Evolutionary conservation across 345 rosid genomes (phyloP).

Genomic region (Arabidopsis suecica): DNA sequence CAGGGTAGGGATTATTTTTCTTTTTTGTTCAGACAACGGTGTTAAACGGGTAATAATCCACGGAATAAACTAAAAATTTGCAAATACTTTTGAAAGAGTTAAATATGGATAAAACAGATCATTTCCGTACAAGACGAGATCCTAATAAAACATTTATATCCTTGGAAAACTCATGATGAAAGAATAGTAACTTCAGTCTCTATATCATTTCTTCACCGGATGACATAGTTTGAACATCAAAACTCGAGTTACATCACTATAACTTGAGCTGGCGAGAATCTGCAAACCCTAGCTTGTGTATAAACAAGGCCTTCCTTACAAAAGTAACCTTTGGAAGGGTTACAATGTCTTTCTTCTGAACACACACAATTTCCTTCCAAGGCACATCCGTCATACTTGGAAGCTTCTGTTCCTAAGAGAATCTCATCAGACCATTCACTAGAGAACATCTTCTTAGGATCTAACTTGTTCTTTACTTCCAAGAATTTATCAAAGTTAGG

Average conservation of each 20-base stretch:
- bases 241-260: background rate
- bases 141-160: background rate
- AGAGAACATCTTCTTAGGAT: conserved; percentile 68
- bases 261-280: conserved; percentile 45
- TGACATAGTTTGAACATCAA: background rate
- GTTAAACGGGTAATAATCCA: background rate
- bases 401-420: conserved; percentile 52
- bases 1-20: background rate
- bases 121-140: background rate
- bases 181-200: background rate
- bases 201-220: background rate
- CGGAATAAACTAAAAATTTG: background rate
- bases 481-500: conserved; percentile 53
- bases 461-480: conserved; percentile 65
- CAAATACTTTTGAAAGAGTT: background rate
- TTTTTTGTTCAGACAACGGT: background rate
- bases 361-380: conserved; percentile 87
- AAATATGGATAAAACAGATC: background rate
- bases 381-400: conserved; percentile 71
- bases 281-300: conserved; percentile 76
- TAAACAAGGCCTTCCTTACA: conserved; percentile 70
- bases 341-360: conserved; percentile 75
- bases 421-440: conserved; percentile 85
- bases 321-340: conserved; percentile 67
- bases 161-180: conserved; percentile 4